Evolutionary conservation across 345 rosid genomes (phyloP), one percentile per base, ranked within the genome.

Genomic region (Citrus glauca): DNA sequence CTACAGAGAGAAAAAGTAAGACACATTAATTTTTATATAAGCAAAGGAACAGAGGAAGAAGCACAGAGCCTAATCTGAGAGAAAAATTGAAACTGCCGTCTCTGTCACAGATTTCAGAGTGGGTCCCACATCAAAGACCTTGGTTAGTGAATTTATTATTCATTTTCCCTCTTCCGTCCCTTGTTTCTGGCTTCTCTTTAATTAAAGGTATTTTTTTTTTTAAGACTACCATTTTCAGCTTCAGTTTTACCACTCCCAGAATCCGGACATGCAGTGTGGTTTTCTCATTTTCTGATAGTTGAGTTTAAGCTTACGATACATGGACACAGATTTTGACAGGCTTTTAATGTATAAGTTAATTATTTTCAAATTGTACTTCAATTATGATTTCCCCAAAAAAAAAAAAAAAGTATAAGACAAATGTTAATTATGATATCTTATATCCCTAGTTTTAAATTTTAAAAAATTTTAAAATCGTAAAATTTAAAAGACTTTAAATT

Each of bases 51-150:
- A 61, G 22, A 73, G 74, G 65, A 25, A 64, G 78, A 22, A 76
- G 50, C 48, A 42, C 63, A 14, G 42, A 24, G 55, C 30, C 57
- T 45, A 3, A 11, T 53, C 57, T 1, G 65, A 37, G 65, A 61
- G 77, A 32, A 59, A 79, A 75, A 59, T 85, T 80, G 91, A 88
- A 93, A 91, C 93, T 87, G 89, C 85, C 84, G 87, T 87, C 89
- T 72, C 85, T 88, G 90, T 88, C 92, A 85, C 90, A 88, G 92
- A 79, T 85, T 82, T 89, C 86, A 87, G 73, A 64, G 83, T 84
- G 90, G 96, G 92, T 55, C 90, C 98, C 82, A 62, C 48, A 22
- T 5, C 74, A 57, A 86, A 85, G 92, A 89, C 96, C 87, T 82
- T 79, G 87, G 89, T 74, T 85, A 76, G 69, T 7, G 2, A 38